Conservation (phyloP, 129 eudicot genomes). For the Chrysanthemum seticuspe region DNA sequence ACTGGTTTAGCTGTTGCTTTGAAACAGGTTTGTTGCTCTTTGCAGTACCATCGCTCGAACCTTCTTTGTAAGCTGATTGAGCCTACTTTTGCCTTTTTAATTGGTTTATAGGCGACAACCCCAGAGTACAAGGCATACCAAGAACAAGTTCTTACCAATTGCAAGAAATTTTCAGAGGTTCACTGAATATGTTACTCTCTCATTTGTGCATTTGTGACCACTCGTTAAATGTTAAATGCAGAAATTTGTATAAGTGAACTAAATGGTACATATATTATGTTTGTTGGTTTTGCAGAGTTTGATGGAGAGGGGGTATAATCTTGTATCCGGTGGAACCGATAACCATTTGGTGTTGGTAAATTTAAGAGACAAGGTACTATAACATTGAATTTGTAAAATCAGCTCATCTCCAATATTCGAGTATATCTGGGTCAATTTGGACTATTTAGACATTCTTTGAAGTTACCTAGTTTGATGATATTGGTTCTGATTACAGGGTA, state of each 20-base stretch:
- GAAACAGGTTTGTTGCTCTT: conserved; percentile 57
- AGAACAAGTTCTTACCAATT: conserved; percentile 76
- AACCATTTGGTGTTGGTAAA: conserved; percentile 91
- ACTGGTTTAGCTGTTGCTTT: conserved; percentile 85
- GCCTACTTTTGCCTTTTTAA: conserved; percentile 1
- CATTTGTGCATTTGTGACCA: too few relatives aligned
- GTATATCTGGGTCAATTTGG: conserved; percentile 82
- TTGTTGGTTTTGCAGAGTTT: conserved; percentile 51
- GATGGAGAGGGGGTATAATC: conserved; percentile 66
- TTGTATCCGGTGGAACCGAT: conserved; percentile 96
- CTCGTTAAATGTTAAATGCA: conserved; percentile 3
- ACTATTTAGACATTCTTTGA: too few relatives aligned
- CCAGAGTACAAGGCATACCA: conserved; percentile 85
- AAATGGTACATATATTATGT: conserved; percentile 9
- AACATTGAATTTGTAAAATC: not conserved
- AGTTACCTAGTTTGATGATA: too few relatives aligned
- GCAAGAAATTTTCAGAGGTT: conserved; percentile 41
- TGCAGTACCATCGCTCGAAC: not conserved
- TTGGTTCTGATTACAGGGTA: too few relatives aligned
- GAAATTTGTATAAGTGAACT: conserved; percentile 4
- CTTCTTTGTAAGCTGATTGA: not conserved
- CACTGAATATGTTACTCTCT: too few relatives aligned
- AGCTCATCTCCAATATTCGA: conserved; percentile 18
- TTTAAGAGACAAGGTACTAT: conserved; percentile 69
- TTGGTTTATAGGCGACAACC: conserved; percentile 56